These are phyloP conservation scores for apple (Malus domestica) DNA, from an alignment of 306 rosid genomes.

Conservation along the genomic window ASM211411v1 NC_041797.1:17055001-17055500, in stretches of 20 bases:
- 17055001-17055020: background rate
- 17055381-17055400: constrained; percentile 62
- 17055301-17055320: constrained; percentile 59
- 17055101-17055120: constrained; percentile 57
- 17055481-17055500: background rate
- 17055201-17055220: background rate
- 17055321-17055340: constrained; percentile 55
- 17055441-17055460: constrained; percentile 3
- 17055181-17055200: background rate
- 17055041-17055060: constrained; percentile 62
- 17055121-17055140: constrained; percentile 66
- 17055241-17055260: background rate
- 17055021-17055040: background rate
- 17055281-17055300: background rate
- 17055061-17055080: constrained; percentile 64
- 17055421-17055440: background rate
- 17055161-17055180: background rate
- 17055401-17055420: constrained; percentile 14
- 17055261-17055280: background rate
- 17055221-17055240: background rate
- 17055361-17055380: constrained; percentile 70
- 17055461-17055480: background rate
- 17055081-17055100: constrained; percentile 55
- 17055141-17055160: constrained; percentile 37
- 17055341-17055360: constrained; percentile 86